Percentiles rank a stretch among this genome's conserved stretches.
These are phyloP conservation scores for Salix viminalis DNA, from an alignment of 345 rosid genomes.

Conservation along the genomic window DNA sequence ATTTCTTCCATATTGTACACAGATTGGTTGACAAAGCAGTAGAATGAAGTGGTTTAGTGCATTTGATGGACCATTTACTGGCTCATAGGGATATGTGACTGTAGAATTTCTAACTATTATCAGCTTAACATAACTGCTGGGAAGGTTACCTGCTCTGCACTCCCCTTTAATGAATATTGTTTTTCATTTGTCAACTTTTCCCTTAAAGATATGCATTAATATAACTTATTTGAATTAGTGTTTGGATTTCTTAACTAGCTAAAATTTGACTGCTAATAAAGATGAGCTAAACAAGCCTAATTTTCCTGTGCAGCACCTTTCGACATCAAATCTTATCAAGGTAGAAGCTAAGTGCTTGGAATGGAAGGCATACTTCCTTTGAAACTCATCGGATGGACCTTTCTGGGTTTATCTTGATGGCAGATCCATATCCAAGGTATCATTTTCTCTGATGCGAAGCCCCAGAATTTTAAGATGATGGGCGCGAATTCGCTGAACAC, in stretches of 20 bases:
- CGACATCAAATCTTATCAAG: conserved; percentile 13
- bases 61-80: no score
- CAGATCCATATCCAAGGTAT: not conserved
- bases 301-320: conserved; percentile 15
- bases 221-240: not conserved
- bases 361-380: conserved; percentile 2
- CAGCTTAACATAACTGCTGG: not conserved
- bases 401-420: not conserved
- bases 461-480: not conserved
- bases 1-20: not conserved
- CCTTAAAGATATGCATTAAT: not conserved
- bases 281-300: not conserved
- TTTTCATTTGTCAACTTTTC: not conserved
- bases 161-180: not conserved
- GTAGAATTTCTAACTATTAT: not conserved
- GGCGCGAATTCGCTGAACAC: not conserved
- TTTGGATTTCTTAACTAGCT: not conserved
- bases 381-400: not conserved
- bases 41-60: not conserved
- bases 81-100: no score
- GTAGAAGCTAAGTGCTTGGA: conserved; percentile 1
- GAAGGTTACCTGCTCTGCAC: not conserved
- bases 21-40: not conserved
- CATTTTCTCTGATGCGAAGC: not conserved
- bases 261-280: not conserved